A percentile compares a stretch with the other conserved stretches of the same genome.
Evolutionary conservation across 1,284 basidiomycete species (phyloP).

Genomic region (Moniliophthora roreri): DNA sequence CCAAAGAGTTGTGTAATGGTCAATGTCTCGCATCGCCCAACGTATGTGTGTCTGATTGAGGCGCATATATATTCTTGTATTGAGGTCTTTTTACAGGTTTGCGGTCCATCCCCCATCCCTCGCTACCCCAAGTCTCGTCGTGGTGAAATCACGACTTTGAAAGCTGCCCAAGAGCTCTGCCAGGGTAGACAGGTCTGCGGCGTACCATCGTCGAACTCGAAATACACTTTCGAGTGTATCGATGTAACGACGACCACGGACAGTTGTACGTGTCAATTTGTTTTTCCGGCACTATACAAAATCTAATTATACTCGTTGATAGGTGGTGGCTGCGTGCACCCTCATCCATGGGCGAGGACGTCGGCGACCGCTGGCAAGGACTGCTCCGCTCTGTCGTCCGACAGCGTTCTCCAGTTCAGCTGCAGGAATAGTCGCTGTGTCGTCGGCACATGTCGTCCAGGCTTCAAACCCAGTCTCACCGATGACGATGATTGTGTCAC

Average conservation of each 20-base stretch:
- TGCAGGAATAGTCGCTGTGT: slow-evolving; percentile 18
- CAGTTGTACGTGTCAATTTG: slow-evolving; percentile 17
- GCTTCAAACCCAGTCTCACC: slow-evolving; percentile 3
- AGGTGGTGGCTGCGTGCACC: slow-evolving; percentile 20
- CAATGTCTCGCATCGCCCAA: slow-evolving; percentile 11
- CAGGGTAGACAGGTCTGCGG: slow-evolving; percentile 16
- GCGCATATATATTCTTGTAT: neutral
- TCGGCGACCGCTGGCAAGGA: slow-evolving; percentile 11
- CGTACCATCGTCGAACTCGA: slow-evolving; percentile 8
- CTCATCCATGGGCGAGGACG: slow-evolving; percentile 13
- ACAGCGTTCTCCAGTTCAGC: slow-evolving; percentile 8
- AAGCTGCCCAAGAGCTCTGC: slow-evolving; percentile 14
- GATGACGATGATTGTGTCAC: slow-evolving; percentile 8
- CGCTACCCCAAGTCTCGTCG: slow-evolving; percentile 17
- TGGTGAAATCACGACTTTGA: slow-evolving; percentile 10
- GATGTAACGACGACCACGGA: slow-evolving; percentile 12
- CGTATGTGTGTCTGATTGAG: slow-evolving; percentile 8
- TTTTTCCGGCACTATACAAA: neutral
- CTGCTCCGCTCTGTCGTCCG: slow-evolving; percentile 13
- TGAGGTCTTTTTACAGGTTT: neutral
- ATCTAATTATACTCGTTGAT: neutral
- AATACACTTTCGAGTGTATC: slow-evolving; percentile 18
- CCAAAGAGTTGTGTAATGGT: slow-evolving; percentile 13
- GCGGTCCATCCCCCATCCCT: slow-evolving; percentile 14
- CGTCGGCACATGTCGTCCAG: slow-evolving; percentile 10